phyloP scores from a whole-genome alignment of 1,139 yeast genomes.

The Scheffersomyces quercinus region DNA sequence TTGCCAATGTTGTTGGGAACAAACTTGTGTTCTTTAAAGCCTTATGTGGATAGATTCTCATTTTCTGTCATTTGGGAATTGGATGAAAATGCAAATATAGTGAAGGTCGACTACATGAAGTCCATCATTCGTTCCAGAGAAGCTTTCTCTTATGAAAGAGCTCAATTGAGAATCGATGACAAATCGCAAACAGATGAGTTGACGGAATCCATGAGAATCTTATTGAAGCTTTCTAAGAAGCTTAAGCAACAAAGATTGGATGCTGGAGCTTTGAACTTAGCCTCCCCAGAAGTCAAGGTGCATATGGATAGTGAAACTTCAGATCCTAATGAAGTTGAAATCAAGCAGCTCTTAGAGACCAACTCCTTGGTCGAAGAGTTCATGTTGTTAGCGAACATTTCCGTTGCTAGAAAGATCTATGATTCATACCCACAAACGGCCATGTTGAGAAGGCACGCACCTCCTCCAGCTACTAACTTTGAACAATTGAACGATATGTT shows the following conservation, averaged over 20 bases:
- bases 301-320: slow-evolving; percentile 97
- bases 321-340: slow-evolving; percentile 95
- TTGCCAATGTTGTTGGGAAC: slow-evolving; percentile 94
- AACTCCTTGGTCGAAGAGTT: slow-evolving; percentile 97
- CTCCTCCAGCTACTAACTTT: slow-evolving; percentile 94
- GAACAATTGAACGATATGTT: slow-evolving; percentile 88
- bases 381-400: slow-evolving; percentile 95
- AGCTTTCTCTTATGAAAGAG: slow-evolving; percentile 93
- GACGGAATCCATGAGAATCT: slow-evolving; percentile 84
- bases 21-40: slow-evolving; percentile 90
- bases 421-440: slow-evolving; percentile 97
- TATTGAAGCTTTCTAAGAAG: slow-evolving; percentile 74
- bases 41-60: slow-evolving; percentile 94
- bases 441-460: slow-evolving; percentile 94
- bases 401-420: slow-evolving; percentile 90
- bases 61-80: slow-evolving; percentile 96
- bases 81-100: slow-evolving; percentile 81
- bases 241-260: slow-evolving; percentile 83
- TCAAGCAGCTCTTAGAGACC: slow-evolving; percentile 83
- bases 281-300: slow-evolving; percentile 97
- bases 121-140: slow-evolving; percentile 89
- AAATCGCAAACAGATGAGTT: slow-evolving; percentile 73
- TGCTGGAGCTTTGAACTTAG: slow-evolving; percentile 95
- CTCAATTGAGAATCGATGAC: slow-evolving; percentile 91
- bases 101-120: slow-evolving; percentile 79